Percentiles rank a stretch among this genome's conserved stretches.
Conservation (phyloP, 306 rosid species). For the Begonia masoniana region DNA sequence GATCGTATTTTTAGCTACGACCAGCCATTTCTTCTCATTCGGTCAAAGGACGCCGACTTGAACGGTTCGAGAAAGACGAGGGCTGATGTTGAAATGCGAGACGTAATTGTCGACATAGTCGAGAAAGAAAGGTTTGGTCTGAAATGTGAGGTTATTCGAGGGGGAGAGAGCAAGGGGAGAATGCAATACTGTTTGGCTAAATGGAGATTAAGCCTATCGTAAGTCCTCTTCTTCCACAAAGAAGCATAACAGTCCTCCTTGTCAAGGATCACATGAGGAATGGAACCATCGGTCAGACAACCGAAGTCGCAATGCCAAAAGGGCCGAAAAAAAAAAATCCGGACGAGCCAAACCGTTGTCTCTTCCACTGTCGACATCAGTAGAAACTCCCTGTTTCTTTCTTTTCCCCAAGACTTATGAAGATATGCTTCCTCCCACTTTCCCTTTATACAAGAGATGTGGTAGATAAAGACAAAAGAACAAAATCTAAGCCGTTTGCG, state of each 20-base stretch:
- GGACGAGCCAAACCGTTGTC: conserved; percentile 9
- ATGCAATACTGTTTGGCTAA: conserved; percentile 17
- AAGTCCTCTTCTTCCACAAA: conserved; percentile 22
- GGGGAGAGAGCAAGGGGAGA: conserved; percentile 11
- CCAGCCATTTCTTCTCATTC: conserved; percentile 10
- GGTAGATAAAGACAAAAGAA: no score
- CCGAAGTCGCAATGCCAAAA: conserved; percentile 19
- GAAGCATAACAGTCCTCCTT: conserved; percentile 19
- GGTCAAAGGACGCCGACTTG: neutral
- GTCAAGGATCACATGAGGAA: conserved; percentile 15
- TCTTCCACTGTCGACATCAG: neutral
- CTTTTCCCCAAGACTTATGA: no score
- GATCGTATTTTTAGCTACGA: neutral
- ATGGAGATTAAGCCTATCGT: conserved; percentile 18
- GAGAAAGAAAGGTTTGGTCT: conserved; percentile 10
- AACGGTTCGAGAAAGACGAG: conserved; percentile 3
- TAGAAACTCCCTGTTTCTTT: no score
- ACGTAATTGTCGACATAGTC: conserved; percentile 13
- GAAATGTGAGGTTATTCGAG: conserved; percentile 2
- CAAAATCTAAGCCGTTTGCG: no score
- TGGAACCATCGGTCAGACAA: conserved; percentile 1
- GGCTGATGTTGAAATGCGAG: conserved; percentile 2
- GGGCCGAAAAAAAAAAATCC: conserved; percentile 30
- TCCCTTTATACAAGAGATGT: no score
- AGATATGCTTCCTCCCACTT: no score